phyloP scores from a whole-genome alignment of 805 yeast genomes.

The Candida ipomoeae region DNA sequence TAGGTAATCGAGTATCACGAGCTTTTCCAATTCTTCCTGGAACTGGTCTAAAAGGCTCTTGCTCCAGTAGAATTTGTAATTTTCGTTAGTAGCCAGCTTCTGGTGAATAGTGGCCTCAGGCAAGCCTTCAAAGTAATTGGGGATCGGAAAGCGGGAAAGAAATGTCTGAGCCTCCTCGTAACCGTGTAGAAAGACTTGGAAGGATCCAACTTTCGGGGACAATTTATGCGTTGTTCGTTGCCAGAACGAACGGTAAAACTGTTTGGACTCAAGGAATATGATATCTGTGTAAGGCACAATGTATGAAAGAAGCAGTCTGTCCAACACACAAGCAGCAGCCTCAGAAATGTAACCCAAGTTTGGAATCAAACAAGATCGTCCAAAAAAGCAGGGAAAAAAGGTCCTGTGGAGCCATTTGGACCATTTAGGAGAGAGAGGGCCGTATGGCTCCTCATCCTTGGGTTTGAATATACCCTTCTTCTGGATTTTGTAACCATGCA shows the following conservation, averaged over 20 bases:
- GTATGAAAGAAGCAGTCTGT: conserved; percentile 51
- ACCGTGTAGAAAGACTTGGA: conserved; percentile 57
- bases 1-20: conserved; percentile 66
- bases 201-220: conserved; percentile 56
- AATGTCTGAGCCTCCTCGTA: conserved; percentile 61
- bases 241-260: conserved; percentile 52
- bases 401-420: conserved; percentile 74
- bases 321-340: conserved; percentile 66
- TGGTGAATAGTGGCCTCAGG: conserved; percentile 2
- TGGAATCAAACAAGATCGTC: conserved; percentile 67
- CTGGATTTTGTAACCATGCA: conserved; percentile 7
- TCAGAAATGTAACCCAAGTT: conserved; percentile 70
- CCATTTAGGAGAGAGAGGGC: conserved; percentile 76
- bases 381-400: conserved; percentile 73
- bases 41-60: conserved; percentile 45
- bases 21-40: conserved; percentile 59
- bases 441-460: conserved; percentile 77
- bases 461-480: conserved; percentile 68
- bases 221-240: conserved; percentile 26
- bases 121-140: conserved; percentile 23
- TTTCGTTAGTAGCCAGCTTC: background rate
- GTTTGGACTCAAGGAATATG: conserved; percentile 43
- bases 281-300: conserved; percentile 67
- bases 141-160: conserved; percentile 53
- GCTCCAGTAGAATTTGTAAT: conserved; percentile 48